Evolutionary conservation across 129 eudicot species (phyloP).

Genomic region (Flaveria brownii): DNA sequence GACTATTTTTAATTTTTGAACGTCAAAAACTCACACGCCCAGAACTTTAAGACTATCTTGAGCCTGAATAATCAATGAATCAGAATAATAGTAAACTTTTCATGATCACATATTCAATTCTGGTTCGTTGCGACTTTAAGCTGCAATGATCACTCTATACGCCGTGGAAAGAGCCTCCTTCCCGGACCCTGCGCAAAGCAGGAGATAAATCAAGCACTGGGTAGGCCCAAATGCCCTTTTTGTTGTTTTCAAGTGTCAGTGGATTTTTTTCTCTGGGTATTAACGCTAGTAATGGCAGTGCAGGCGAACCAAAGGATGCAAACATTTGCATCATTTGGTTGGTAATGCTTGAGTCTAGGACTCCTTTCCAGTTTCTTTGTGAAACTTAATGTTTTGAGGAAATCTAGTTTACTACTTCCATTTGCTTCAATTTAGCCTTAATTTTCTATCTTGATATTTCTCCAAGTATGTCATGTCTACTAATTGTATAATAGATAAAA

Average conservation of each 20-base stretch:
- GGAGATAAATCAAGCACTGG: too few species aligned
- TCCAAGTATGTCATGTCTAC: too few species aligned
- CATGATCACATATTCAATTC: neutral
- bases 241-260: neutral
- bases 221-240: neutral
- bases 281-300: too few species aligned
- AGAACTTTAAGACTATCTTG: neutral
- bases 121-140: neutral
- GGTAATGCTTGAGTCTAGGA: neutral
- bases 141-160: neutral
- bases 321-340: neutral
- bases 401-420: neutral
- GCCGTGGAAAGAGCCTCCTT: neutral
- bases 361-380: too few species aligned
- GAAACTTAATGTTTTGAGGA: neutral
- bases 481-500: neutral
- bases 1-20: too few species aligned
- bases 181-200: too few species aligned
- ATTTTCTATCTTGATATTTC: neutral
- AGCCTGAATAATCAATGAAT: neutral
- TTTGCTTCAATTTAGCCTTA: neutral
- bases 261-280: neutral
- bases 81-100: neutral
- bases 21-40: neutral
- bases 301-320: too few species aligned